Percentiles rank a stretch among this genome's conserved stretches.
These are phyloP conservation scores for Phytophthora ramorum DNA, from an alignment of 352 stramenopile genomes.

Conservation along the genomic window DNA sequence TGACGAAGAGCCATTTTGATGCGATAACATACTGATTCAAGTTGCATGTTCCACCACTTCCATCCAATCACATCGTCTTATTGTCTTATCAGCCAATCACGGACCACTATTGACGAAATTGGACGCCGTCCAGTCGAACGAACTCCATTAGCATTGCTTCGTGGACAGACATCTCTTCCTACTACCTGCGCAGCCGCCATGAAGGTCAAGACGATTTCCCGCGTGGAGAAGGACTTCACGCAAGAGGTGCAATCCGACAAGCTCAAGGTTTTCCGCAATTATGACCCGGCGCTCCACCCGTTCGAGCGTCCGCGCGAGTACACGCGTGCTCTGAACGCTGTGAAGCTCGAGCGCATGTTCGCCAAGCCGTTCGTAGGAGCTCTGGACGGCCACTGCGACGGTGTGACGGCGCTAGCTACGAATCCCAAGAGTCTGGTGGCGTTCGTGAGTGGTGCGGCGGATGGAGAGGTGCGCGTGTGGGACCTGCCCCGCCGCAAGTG, in stretches of 20 bases:
- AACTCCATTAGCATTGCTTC: conserved; percentile 33
- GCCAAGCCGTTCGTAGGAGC: conserved; percentile 98
- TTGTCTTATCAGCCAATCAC: conserved; percentile 13
- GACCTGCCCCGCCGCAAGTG: conserved; percentile 95
- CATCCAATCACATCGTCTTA: conserved; percentile 13
- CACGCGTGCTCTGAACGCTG: conserved; percentile 96
- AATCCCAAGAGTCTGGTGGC: conserved; percentile 92
- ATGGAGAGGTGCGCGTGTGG: conserved; percentile 97
- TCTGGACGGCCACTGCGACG: conserved; percentile 97
- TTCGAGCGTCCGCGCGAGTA: conserved; percentile 96
- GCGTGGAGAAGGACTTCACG: conserved; percentile 94
- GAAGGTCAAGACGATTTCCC: conserved; percentile 99
- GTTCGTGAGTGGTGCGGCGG: conserved; percentile 89
- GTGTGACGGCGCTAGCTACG: conserved; percentile 93
- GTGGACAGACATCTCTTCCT: conserved; percentile 6
- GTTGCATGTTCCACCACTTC: background rate
- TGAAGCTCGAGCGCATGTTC: conserved; percentile 99
- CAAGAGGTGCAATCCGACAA: conserved; percentile 94
- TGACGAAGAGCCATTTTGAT: conserved; percentile 17
- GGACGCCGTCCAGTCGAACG: conserved; percentile 36
- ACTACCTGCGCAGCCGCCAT: conserved; percentile 58
- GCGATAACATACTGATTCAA: conserved; percentile 15
- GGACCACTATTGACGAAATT: conserved; percentile 7
- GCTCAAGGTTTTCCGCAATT: conserved; percentile 97
- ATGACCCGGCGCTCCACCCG: conserved; percentile 95